phyloP scores from a whole-genome alignment of 805 yeast species.

The Candida jianshihensis region DNA sequence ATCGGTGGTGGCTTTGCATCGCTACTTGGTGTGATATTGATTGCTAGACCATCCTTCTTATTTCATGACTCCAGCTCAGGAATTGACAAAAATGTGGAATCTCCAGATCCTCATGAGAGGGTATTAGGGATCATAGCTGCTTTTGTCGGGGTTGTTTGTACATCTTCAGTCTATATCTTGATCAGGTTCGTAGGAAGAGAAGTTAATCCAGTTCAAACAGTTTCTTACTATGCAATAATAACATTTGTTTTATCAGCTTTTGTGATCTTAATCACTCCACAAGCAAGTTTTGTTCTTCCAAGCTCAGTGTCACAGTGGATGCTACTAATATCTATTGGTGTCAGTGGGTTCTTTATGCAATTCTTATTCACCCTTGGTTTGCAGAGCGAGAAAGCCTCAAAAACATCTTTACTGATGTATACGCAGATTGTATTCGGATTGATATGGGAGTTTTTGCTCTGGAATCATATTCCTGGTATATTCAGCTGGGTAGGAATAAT shows the following conservation, averaged over 20 bases:
- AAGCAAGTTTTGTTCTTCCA: slow-evolving; percentile 51
- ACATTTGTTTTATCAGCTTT: slow-evolving; percentile 46
- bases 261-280: slow-evolving; percentile 45
- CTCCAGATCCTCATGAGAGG: slow-evolving; percentile 42
- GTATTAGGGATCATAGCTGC: slow-evolving; percentile 55
- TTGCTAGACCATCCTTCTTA: slow-evolving; percentile 69
- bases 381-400: slow-evolving; percentile 67
- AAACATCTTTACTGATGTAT: slow-evolving; percentile 64
- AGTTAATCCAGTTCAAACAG: slow-evolving; percentile 72
- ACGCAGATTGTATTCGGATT: slow-evolving; percentile 68
- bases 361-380: slow-evolving; percentile 67
- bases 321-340: slow-evolving; percentile 51
- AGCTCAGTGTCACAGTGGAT: slow-evolving; percentile 53
- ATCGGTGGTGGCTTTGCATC: slow-evolving; percentile 58
- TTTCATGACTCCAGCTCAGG: slow-evolving; percentile 38
- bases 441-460: slow-evolving; percentile 59
- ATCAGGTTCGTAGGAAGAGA: slow-evolving; percentile 62
- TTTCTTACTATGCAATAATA: slow-evolving; percentile 60
- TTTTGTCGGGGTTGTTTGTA: slow-evolving; percentile 58
- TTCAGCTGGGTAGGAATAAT: slow-evolving; percentile 58
- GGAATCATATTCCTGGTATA: slow-evolving; percentile 61
- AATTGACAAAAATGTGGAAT: slow-evolving; percentile 34
- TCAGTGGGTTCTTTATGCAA: slow-evolving; percentile 75
- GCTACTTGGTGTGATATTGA: slow-evolving; percentile 61
- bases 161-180: slow-evolving; percentile 53